These are phyloP conservation scores for Oryza punctata DNA, from an alignment of 176 grass and related monocot genomes.

Conservation along the genomic window DNA sequence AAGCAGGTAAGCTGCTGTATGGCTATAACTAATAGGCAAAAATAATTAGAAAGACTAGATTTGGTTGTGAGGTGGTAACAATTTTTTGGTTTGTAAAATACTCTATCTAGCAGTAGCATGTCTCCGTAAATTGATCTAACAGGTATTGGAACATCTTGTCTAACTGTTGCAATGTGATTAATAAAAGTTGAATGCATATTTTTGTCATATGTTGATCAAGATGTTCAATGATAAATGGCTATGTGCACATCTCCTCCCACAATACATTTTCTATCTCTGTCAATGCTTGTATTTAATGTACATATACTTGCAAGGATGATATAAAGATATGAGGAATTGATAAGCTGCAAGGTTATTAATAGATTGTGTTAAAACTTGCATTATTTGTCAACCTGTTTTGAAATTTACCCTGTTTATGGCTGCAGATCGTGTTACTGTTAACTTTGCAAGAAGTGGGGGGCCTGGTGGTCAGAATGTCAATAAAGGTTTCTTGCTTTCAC, in stretches of 20 bases:
- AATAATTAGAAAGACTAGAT: neutral
- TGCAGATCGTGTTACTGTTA: constrained; percentile 85
- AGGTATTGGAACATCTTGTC: neutral
- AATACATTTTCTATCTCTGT: neutral
- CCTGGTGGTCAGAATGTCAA: constrained; percentile 99
- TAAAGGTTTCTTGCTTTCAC: constrained; percentile 56
- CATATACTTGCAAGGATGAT: neutral
- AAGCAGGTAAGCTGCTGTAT: neutral
- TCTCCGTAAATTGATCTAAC: neutral
- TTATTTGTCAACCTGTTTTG: constrained; percentile 30
- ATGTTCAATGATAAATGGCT: constrained; percentile 9
- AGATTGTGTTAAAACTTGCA: neutral
- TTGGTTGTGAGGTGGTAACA: neutral
- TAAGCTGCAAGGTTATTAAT: neutral
- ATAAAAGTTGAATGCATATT: constrained; percentile 26
- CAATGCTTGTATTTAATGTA: neutral
- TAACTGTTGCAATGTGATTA: neutral
- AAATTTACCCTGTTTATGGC: constrained; percentile 22
- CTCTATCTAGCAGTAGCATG: neutral
- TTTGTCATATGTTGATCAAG: neutral
- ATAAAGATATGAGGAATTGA: neutral
- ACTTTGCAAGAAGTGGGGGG: constrained; percentile 95
- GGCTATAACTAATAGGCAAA: neutral
- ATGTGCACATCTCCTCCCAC: neutral
- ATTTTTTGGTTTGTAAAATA: neutral